Evolutionary conservation across 2,329 filamentous ascomycete genomes (phyloP).

Genomic region (Aureobasidium mangrovei): DNA sequence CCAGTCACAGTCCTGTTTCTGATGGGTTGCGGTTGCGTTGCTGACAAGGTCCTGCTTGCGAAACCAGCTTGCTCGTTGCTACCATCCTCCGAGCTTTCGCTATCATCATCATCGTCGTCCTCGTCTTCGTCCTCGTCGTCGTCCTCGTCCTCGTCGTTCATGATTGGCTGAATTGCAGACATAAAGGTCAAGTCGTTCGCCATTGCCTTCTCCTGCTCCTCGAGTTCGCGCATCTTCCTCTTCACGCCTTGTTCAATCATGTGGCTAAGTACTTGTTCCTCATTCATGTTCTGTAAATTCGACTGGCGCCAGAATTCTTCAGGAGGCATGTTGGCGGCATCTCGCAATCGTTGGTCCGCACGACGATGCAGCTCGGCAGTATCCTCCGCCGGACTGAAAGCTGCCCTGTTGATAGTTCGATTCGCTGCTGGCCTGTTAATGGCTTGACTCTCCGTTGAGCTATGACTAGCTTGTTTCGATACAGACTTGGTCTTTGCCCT

Average conservation of each 20-base stretch:
- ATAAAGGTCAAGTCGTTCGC: not conserved
- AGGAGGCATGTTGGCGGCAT: conserved; percentile 5
- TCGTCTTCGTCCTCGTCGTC: not conserved
- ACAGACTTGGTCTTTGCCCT: not conserved
- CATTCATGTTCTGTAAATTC: not conserved
- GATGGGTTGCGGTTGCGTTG: not conserved
- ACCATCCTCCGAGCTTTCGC: too few species aligned
- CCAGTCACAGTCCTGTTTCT: not conserved
- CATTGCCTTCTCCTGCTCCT: not conserved
- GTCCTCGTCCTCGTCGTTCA: not conserved
- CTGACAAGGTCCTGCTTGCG: too few species aligned
- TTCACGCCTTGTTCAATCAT: conserved; percentile 7
- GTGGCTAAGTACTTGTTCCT: conserved; percentile 7
- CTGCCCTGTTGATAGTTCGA: too few species aligned
- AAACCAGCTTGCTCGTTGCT: too few species aligned
- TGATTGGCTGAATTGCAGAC: not conserved
- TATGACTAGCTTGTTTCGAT: not conserved
- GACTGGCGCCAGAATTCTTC: conserved; percentile 1
- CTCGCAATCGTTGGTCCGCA: not conserved
- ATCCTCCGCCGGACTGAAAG: not conserved
- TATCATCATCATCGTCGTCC: not conserved
- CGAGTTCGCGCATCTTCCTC: not conserved
- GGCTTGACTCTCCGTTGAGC: not conserved
- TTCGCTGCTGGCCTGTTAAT: not conserved
- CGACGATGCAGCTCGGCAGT: not conserved